These are phyloP conservation scores for Xerophyta viscosa DNA, from an alignment of 106 monocot genomes.

Conservation along the genomic window DNA sequence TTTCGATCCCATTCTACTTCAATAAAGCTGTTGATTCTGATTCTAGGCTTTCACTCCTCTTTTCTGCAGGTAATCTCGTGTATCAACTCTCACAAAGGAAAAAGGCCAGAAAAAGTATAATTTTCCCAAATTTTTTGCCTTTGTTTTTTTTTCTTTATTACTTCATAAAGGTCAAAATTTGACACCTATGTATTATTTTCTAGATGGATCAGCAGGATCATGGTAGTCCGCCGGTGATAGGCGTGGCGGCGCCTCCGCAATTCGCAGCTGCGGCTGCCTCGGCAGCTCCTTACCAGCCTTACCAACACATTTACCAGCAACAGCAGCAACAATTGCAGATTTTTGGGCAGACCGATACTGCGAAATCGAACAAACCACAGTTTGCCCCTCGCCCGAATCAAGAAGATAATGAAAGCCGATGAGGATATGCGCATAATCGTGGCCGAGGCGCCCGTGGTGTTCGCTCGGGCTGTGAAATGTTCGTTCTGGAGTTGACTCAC, in stretches of 20 bases:
- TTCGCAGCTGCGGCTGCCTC: conserved; percentile 3
- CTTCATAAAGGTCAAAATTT: no score
- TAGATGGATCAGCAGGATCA: conserved; percentile 34
- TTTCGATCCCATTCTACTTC: no score
- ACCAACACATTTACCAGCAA: conserved; percentile 27
- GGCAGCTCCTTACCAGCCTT: conserved; percentile 19
- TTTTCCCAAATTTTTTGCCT: no score
- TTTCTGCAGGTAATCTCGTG: no score
- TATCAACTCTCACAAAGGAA: no score
- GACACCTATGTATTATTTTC: no score
- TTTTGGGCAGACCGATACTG: conserved; percentile 68
- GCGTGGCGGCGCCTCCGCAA: conserved; percentile 9
- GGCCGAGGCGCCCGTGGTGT: conserved; percentile 70
- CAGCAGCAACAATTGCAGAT: conserved; percentile 30
- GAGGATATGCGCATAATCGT: conserved; percentile 80
- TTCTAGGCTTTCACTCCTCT: no score
- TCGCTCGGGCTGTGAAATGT: conserved; percentile 48
- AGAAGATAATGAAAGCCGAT: conserved; percentile 94
- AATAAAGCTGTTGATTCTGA: no score
- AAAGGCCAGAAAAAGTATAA: no score
- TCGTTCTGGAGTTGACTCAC: conserved; percentile 38
- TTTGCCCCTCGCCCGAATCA: conserved; percentile 83
- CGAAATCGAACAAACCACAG: conserved; percentile 60
- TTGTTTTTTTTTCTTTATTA: no score
- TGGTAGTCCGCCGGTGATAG: conserved; percentile 17